Evolutionary conservation across 768 basidiomycete species (phyloP).

Genomic region (Boletus sensibilis): DNA sequence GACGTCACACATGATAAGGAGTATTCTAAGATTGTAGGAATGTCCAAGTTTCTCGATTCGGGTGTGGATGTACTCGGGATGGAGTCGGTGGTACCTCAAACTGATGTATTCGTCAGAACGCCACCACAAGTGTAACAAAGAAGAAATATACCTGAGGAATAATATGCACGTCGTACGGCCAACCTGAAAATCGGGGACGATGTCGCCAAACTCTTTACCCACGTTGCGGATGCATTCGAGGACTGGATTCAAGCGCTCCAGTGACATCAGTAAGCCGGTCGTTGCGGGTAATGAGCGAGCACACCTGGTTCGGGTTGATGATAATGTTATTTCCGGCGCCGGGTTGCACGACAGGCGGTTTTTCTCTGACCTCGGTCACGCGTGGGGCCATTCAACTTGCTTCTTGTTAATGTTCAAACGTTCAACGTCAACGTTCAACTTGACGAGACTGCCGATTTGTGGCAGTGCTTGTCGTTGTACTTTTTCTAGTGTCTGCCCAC

Average conservation of each 20-base stretch:
- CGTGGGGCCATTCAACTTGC: constrained; percentile 9
- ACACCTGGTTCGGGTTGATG: constrained; percentile 60
- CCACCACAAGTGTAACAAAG: not conserved
- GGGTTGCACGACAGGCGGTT: constrained; percentile 64
- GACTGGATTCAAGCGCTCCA: constrained; percentile 84
- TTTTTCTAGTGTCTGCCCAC: not conserved
- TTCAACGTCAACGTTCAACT: too few relatives aligned
- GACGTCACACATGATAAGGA: constrained; percentile 89
- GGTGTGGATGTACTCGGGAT: constrained; percentile 94
- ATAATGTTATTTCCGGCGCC: constrained; percentile 62
- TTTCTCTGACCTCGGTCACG: constrained; percentile 11
- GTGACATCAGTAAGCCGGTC: not conserved
- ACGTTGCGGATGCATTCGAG: constrained; percentile 85
- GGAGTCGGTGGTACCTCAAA: constrained; percentile 90
- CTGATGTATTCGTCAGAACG: constrained; percentile 39
- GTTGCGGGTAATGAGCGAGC: not conserved
- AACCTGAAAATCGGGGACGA: constrained; percentile 92
- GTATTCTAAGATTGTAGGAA: constrained; percentile 78
- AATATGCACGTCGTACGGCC: constrained; percentile 90
- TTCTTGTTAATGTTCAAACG: too few relatives aligned
- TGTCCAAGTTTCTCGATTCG: constrained; percentile 85
- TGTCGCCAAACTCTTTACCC: constrained; percentile 92
- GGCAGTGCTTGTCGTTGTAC: constrained; percentile 2
- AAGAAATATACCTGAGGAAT: constrained; percentile 69
- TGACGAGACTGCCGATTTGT: not conserved